These are phyloP conservation scores for Acephala macrosclerotiorum DNA, from an alignment of 2,329 filamentous ascomycete genomes.

Conservation along the genomic window DNA sequence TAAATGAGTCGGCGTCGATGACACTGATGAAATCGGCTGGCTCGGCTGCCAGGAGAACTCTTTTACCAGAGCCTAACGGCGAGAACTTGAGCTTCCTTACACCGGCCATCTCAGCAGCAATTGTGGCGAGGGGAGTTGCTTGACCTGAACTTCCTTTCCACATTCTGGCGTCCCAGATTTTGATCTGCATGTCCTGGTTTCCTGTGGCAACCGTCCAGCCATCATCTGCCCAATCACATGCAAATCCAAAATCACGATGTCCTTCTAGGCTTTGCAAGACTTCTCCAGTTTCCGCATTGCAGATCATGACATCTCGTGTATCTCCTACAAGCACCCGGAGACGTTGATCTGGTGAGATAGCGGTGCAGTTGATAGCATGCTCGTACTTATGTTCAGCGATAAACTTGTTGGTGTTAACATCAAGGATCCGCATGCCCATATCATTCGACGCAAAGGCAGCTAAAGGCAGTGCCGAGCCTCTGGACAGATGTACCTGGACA, in stretches of 20 bases:
- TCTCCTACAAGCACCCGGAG: constrained; percentile 79
- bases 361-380: constrained; percentile 75
- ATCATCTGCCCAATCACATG: constrained; percentile 82
- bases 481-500: constrained; percentile 62
- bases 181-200: constrained; percentile 76
- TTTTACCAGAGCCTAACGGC: constrained; percentile 70
- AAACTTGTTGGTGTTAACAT: constrained; percentile 65
- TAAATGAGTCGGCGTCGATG: constrained; percentile 71
- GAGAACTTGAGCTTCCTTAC: constrained; percentile 76
- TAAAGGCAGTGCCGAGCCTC: constrained; percentile 58
- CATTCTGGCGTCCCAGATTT: constrained; percentile 78
- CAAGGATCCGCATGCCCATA: constrained; percentile 62
- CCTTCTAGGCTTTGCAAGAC: constrained; percentile 59
- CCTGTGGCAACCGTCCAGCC: constrained; percentile 79
- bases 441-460: constrained; percentile 72
- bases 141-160: constrained; percentile 64
- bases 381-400: constrained; percentile 61
- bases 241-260: constrained; percentile 76
- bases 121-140: constrained; percentile 56
- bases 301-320: constrained; percentile 68
- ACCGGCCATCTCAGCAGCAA: constrained; percentile 72
- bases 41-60: constrained; percentile 75
- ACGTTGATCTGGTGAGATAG: constrained; percentile 74
- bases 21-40: constrained; percentile 77
- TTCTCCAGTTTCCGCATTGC: constrained; percentile 71